Percentiles rank a stretch among this genome's conserved stretches.
Conservation (phyloP, 129 eudicot genomes). For the Tagetes erecta region DNA sequence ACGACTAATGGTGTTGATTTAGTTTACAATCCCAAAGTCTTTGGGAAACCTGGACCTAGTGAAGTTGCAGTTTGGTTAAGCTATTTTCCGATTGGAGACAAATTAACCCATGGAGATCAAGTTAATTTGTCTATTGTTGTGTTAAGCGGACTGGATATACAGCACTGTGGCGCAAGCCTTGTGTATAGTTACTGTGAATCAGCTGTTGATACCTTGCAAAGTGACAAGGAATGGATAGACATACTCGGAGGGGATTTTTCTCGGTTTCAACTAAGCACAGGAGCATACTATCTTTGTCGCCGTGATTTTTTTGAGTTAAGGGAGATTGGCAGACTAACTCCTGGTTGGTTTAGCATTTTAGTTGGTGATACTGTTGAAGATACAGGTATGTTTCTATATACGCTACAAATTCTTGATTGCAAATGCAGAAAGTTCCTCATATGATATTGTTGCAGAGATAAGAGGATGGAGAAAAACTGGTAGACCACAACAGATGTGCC, state of each 20-base stretch:
- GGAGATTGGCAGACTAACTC: conserved; percentile 26
- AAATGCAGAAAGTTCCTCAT: not conserved
- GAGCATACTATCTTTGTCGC: conserved; percentile 30
- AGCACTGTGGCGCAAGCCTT: conserved; percentile 26
- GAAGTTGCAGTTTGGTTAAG: conserved; percentile 24
- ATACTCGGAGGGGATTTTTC: conserved; percentile 13
- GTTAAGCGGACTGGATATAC: conserved; percentile 23
- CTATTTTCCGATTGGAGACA: conserved; percentile 28
- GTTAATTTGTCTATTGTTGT: conserved; percentile 18
- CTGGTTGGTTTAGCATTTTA: conserved; percentile 27
- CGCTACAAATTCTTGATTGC: too few species aligned
- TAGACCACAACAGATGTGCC: not conserved
- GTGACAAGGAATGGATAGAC: not conserved
- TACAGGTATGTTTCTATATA: not conserved
- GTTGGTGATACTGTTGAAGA: conserved; percentile 20
- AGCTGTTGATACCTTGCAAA: not conserved
- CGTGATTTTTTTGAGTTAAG: conserved; percentile 20
- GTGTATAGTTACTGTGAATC: not conserved
- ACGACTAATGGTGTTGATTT: conserved; percentile 18
- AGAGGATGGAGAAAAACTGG: conserved; percentile 27
- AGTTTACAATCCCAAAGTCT: conserved; percentile 30
- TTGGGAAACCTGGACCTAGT: conserved; percentile 11
- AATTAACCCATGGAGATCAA: conserved; percentile 3
- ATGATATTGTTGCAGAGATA: conserved; percentile 16
- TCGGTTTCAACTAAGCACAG: conserved; percentile 13